Conservation (phyloP, 106 monocot species). For the Chionographis japonica region DNA sequence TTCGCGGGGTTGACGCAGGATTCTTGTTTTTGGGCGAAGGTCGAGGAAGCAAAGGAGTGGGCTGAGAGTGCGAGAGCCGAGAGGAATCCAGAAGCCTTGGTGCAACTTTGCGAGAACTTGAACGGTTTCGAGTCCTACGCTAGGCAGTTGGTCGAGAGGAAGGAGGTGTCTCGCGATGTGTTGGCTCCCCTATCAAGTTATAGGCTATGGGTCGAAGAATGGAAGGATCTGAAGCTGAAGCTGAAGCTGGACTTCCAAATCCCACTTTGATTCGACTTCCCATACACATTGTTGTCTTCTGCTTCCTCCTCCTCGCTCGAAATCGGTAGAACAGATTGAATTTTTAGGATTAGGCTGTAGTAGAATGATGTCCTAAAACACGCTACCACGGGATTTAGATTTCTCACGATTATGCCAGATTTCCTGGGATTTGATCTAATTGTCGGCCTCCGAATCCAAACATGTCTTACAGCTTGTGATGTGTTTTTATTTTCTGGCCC, state of each 20-base stretch:
- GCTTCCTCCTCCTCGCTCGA: too few species aligned
- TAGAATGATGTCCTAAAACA: too few species aligned
- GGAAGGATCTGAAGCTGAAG: conserved; percentile 9
- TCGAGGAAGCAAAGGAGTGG: conserved; percentile 45
- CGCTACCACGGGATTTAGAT: too few species aligned
- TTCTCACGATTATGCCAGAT: too few species aligned
- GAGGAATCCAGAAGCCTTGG: conserved; percentile 19
- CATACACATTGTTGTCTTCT: background rate
- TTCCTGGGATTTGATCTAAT: too few species aligned
- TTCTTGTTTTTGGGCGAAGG: conserved; percentile 59
- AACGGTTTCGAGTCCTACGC: conserved; percentile 42
- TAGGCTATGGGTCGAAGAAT: conserved; percentile 33
- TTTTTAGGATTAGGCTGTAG: too few species aligned
- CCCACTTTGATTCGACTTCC: background rate
- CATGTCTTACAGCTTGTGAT: too few species aligned
- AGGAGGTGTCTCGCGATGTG: conserved; percentile 54
- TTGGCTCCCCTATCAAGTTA: conserved; percentile 44
- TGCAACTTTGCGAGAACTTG: conserved; percentile 10
- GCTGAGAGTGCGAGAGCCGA: conserved; percentile 12
- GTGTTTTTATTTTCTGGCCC: too few species aligned
- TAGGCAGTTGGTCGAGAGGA: conserved; percentile 32
- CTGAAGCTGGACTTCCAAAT: conserved; percentile 5
- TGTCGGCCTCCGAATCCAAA: too few species aligned
- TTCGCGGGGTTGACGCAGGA: conserved; percentile 57
- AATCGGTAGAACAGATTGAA: too few species aligned